These are phyloP conservation scores for Lipomyces sp. DNA, from an alignment of 805 yeast genomes.

Conservation along the genomic window DNA sequence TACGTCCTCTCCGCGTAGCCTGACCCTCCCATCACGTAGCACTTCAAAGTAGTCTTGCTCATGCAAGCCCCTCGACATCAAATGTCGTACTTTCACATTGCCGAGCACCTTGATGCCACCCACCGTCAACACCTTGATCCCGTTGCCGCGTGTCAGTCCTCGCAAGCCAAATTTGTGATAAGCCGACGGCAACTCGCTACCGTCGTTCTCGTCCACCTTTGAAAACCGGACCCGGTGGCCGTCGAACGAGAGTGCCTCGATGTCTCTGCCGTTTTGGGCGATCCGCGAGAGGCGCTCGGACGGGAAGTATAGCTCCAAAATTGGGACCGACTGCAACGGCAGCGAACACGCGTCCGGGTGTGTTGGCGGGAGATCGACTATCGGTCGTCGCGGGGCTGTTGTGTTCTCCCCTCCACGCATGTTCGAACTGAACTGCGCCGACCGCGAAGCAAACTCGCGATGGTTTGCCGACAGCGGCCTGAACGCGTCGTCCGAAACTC, in stretches of 20 bases:
- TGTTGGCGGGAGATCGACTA: slow-evolving; percentile 23
- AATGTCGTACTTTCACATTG: slow-evolving; percentile 15
- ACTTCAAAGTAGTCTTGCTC: slow-evolving; percentile 20
- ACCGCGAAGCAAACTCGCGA: slow-evolving; percentile 12
- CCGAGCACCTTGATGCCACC: slow-evolving; percentile 23
- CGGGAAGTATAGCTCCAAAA: slow-evolving; percentile 23
- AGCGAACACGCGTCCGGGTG: slow-evolving; percentile 22
- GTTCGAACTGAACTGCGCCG: slow-evolving; percentile 11
- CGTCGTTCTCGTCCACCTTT: neutral
- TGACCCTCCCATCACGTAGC: slow-evolving; percentile 17
- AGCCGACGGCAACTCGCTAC: neutral
- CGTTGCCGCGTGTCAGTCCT: too few relatives aligned
- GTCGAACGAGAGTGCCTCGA: slow-evolving; percentile 22
- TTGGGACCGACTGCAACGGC: slow-evolving; percentile 14
- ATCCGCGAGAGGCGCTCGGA: slow-evolving; percentile 12
- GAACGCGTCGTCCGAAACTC: slow-evolving; percentile 14
- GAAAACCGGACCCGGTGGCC: slow-evolving; percentile 26
- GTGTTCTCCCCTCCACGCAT: neutral
- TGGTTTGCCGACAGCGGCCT: neutral
- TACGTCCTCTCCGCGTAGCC: slow-evolving; percentile 23
- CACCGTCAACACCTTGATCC: slow-evolving; percentile 7
- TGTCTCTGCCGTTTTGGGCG: slow-evolving; percentile 12
- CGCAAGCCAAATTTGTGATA: too few relatives aligned
- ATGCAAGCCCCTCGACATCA: slow-evolving; percentile 16
- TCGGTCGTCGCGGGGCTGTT: slow-evolving; percentile 5